phyloP scores from a whole-genome alignment of 1,284 basidiomycete genomes.

The Xerocomus cyaneibrunnescens region DNA sequence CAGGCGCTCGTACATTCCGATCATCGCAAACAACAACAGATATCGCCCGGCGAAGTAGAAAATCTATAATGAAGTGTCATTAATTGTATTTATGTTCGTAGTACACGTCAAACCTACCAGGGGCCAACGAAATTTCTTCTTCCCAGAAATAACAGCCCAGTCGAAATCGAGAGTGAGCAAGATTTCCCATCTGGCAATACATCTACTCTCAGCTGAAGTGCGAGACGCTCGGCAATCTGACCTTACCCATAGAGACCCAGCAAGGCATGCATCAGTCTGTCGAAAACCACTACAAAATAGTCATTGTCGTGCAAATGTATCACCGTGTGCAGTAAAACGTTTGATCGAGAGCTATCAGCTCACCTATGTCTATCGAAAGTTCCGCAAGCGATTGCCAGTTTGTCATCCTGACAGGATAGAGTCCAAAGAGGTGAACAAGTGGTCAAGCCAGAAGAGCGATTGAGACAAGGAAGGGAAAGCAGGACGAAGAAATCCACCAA shows the following conservation, averaged over 20 bases:
- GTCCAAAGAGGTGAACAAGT: constrained; percentile 5
- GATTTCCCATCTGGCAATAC: constrained; percentile 30
- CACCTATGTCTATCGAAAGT: constrained; percentile 26
- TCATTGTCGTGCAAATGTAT: not conserved
- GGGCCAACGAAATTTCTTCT: constrained; percentile 35
- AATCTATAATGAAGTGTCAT: constrained; percentile 9
- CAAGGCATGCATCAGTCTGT: constrained; percentile 29
- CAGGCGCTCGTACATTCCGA: constrained; percentile 29
- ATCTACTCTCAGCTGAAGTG: constrained; percentile 2
- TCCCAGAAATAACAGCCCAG: constrained; percentile 32
- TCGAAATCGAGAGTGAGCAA: constrained; percentile 33
- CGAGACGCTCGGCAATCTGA: not conserved
- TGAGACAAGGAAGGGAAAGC: constrained; percentile 3
- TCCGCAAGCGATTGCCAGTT: constrained; percentile 30
- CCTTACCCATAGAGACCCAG: constrained; percentile 34
- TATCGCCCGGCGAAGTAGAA: constrained; percentile 36
- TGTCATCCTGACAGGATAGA: constrained; percentile 18
- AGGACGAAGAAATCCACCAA: not conserved
- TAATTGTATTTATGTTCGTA: not conserved
- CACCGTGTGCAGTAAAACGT: too few relatives aligned
- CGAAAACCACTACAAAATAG: constrained; percentile 21
- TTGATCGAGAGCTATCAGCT: constrained; percentile 5
- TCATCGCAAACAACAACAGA: constrained; percentile 33
- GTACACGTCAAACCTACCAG: constrained; percentile 19
- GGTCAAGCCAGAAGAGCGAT: not conserved